Conservation (phyloP, 495 filamentous ascomycete species). For the Viridothelium virens region DNA sequence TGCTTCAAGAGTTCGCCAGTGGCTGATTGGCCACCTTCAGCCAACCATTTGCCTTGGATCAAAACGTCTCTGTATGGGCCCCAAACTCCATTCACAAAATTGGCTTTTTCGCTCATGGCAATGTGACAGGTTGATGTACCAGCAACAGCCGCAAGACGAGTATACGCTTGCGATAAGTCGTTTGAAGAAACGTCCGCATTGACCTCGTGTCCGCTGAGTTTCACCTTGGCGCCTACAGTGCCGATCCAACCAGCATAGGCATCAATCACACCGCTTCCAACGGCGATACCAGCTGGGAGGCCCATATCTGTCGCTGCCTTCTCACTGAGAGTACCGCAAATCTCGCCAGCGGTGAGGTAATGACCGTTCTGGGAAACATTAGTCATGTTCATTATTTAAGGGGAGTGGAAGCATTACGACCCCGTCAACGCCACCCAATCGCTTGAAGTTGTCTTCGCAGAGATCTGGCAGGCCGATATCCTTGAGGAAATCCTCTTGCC, state of each 20-base stretch:
- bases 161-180: constrained; percentile 84
- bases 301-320: constrained; percentile 78
- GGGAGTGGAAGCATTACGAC: constrained; percentile 54
- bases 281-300: constrained; percentile 76
- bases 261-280: constrained; percentile 95
- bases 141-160: constrained; percentile 86
- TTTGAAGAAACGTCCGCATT: constrained; percentile 56
- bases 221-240: constrained; percentile 91
- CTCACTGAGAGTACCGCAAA: constrained; percentile 75
- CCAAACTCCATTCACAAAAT: constrained; percentile 94
- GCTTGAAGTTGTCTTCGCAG: constrained; percentile 73
- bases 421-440: constrained; percentile 87
- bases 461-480: constrained; percentile 78
- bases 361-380: constrained; percentile 63
- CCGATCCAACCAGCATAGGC: constrained; percentile 98
- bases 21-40: constrained; percentile 91
- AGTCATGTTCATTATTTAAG: constrained; percentile 16
- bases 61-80: constrained; percentile 92
- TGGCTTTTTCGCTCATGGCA: constrained; percentile 82
- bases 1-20: constrained; percentile 91
- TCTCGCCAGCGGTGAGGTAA: constrained; percentile 82
- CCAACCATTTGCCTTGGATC: constrained; percentile 85
- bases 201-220: constrained; percentile 51
- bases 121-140: constrained; percentile 96
- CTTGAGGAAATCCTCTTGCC: constrained; percentile 88